phyloP scores from a whole-genome alignment of 2,329 filamentous ascomycete species.

The Dothistroma pini region DNA sequence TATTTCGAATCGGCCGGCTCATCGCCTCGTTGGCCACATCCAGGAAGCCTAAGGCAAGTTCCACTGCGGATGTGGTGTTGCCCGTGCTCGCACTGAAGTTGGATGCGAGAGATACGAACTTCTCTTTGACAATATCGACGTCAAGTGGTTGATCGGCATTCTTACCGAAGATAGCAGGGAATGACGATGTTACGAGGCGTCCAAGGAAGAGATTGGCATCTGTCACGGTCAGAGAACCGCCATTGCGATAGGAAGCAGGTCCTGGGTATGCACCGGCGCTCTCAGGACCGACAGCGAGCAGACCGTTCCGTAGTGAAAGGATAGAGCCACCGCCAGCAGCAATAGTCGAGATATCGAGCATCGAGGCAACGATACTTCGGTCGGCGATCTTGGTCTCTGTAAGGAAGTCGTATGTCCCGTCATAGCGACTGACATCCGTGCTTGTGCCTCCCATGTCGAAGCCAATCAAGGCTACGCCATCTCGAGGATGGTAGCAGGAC shows the following conservation, averaged over 20 bases:
- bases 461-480: conserved; percentile 30
- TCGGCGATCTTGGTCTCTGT: conserved; percentile 35
- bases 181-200: conserved; percentile 31
- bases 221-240: conserved; percentile 36
- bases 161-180: conserved; percentile 35
- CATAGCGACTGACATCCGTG: conserved; percentile 36
- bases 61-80: conserved; percentile 63
- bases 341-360: conserved; percentile 35
- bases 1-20: conserved; percentile 78
- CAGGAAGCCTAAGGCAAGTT: conserved; percentile 80
- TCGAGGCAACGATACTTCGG: conserved; percentile 31
- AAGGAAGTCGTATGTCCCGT: conserved; percentile 32
- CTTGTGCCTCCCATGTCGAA: conserved; percentile 30
- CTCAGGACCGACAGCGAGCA: conserved; percentile 22
- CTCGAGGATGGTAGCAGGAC: conserved; percentile 31
- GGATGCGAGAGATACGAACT: conserved; percentile 19
- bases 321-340: conserved; percentile 50
- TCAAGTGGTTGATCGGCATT: conserved; percentile 31
- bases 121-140: conserved; percentile 13
- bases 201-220: conserved; percentile 37
- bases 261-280: conserved; percentile 31
- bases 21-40: conserved; percentile 84
- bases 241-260: conserved; percentile 36
- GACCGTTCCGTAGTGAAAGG: conserved; percentile 25
- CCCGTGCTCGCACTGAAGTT: conserved; percentile 22